phyloP scores from a whole-genome alignment of 2,329 filamentous ascomycete genomes.

The Paecilomyces sp. region DNA sequence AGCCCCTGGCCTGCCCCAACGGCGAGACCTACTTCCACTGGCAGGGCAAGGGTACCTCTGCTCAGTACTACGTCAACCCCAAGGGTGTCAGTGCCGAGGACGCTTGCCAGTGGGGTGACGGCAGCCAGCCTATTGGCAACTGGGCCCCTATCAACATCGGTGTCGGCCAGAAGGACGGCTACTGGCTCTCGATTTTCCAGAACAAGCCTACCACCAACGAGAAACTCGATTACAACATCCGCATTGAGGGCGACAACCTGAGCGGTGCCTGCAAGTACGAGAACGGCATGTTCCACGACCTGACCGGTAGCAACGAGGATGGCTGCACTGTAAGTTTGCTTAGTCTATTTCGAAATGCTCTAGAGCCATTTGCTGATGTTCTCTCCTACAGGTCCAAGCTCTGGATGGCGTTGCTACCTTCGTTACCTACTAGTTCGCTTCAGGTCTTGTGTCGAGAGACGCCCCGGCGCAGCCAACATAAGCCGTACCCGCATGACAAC shows the following conservation, averaged over 20 bases:
- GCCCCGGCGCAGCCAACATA: background rate
- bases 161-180: constrained; percentile 65
- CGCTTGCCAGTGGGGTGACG: constrained; percentile 69
- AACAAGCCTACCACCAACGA: constrained; percentile 69
- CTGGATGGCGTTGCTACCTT: background rate
- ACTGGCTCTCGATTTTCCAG: constrained; percentile 77
- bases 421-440: background rate
- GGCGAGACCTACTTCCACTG: constrained; percentile 69
- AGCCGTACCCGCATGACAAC: constrained; percentile 57
- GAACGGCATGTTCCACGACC: constrained; percentile 55
- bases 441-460: background rate
- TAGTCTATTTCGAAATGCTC: background rate
- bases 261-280: constrained; percentile 58
- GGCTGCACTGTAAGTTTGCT: constrained; percentile 72
- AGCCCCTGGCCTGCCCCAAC: constrained; percentile 68
- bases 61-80: constrained; percentile 96
- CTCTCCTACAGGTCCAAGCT: background rate
- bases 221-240: constrained; percentile 69
- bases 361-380: background rate
- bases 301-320: constrained; percentile 40
- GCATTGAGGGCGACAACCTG: constrained; percentile 61
- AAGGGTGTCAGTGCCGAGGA: constrained; percentile 58
- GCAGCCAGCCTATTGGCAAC: constrained; percentile 61
- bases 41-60: constrained; percentile 67
- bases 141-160: constrained; percentile 83